These are phyloP conservation scores for Solanum clarkiae DNA, from an alignment of 257 asterid genomes.

Conservation along the genomic window DNA sequence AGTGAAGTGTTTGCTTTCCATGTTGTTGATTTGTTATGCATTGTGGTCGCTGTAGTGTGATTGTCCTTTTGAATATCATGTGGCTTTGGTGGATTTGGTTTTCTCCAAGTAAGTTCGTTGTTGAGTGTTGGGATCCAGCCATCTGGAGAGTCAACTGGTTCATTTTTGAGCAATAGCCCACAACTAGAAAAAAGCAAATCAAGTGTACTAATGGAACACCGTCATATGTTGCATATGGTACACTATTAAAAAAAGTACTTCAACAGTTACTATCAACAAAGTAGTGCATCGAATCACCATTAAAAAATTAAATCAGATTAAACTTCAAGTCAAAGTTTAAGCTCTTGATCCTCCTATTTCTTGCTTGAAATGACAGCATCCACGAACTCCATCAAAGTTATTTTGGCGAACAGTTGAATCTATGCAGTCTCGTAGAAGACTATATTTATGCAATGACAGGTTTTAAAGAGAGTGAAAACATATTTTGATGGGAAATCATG, in stretches of 20 bases:
- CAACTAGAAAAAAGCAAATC: background rate
- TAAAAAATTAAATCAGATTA: background rate
- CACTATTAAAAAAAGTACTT: background rate
- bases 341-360: background rate
- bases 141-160: no score
- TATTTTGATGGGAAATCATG: background rate
- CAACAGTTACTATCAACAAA: background rate
- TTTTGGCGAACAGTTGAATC: background rate
- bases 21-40: no score
- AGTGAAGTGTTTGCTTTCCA: no score
- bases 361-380: background rate
- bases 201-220: background rate
- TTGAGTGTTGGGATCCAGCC: no score
- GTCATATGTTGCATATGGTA: background rate
- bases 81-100: no score
- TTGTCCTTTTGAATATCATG: no score
- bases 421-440: background rate
- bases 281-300: background rate
- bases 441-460: background rate
- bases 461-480: background rate
- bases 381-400: background rate
- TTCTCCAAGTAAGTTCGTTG: no score
- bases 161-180: background rate
- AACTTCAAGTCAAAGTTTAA: background rate
- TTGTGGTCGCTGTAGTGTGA: no score